Conservation (phyloP, 176 grass and related monocot species). For the Triticum aestivum region DNA sequence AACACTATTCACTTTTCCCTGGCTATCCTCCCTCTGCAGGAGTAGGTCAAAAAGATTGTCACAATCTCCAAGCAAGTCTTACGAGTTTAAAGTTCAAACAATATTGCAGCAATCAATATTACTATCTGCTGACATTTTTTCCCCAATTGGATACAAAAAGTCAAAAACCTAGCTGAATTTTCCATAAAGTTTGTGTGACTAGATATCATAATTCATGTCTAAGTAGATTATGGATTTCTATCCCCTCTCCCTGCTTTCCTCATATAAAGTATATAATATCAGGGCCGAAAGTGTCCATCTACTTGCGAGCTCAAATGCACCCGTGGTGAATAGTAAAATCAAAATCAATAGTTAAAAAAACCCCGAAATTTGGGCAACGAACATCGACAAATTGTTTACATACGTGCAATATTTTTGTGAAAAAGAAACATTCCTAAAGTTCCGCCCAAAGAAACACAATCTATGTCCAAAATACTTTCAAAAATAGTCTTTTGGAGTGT, state of each 20-base stretch:
- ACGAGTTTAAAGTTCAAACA: not conserved
- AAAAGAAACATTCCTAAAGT: not conserved
- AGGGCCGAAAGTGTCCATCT: too few species aligned
- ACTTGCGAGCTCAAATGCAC: too few species aligned
- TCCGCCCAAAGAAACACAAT: too few species aligned
- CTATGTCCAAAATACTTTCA: too few species aligned
- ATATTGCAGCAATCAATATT: not conserved
- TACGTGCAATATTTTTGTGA: not conserved
- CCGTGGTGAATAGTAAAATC: too few species aligned
- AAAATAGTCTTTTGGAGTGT: not conserved
- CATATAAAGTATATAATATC: too few species aligned
- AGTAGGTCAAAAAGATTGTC: not conserved
- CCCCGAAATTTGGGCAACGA: too few species aligned
- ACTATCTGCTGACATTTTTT: not conserved
- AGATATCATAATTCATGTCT: not conserved
- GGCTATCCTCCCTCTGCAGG: conserved; percentile 52
- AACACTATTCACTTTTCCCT: conserved; percentile 66
- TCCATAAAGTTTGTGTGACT: not conserved
- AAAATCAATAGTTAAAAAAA: too few species aligned
- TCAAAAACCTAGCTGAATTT: not conserved
- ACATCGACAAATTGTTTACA: too few species aligned
- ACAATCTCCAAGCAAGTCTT: not conserved
- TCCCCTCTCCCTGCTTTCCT: too few species aligned
- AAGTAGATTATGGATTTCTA: not conserved
- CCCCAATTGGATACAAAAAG: not conserved